A percentile compares a stretch with the other conserved stretches of the same genome.
Conservation (phyloP, 169 alveolate species). For the Cystoisospora suis region DNA sequence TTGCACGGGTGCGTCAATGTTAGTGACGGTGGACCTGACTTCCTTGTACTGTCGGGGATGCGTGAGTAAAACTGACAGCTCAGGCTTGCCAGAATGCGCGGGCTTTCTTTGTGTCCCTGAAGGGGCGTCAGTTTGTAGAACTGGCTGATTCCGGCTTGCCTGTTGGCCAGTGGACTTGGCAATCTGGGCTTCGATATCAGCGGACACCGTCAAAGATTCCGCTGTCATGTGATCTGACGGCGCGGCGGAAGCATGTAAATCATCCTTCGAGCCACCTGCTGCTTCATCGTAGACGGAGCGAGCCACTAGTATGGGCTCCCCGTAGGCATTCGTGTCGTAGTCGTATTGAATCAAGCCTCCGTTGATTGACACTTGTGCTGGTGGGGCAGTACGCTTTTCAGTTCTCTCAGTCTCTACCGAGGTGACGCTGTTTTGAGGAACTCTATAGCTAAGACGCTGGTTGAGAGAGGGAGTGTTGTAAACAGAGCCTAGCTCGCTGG, state of each 20-base stretch:
- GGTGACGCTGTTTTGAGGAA: not conserved
- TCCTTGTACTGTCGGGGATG: conserved; percentile 6
- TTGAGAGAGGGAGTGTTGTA: conserved; percentile 9
- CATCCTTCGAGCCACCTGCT: too few species aligned
- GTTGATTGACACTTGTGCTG: conserved; percentile 3
- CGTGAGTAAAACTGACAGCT: too few species aligned
- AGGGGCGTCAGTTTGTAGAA: too few species aligned
- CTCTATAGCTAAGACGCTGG: not conserved
- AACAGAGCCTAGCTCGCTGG: not conserved
- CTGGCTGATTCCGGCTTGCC: too few species aligned
- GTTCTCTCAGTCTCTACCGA: not conserved
- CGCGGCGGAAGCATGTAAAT: too few species aligned
- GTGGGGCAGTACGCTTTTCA: not conserved
- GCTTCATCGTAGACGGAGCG: conserved; percentile 7
- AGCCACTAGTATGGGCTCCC: not conserved
- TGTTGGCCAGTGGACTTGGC: too few species aligned
- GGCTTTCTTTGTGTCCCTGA: too few species aligned
- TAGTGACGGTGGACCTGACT: not conserved
- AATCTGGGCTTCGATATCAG: too few species aligned
- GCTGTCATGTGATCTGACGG: too few species aligned
- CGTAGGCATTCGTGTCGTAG: not conserved
- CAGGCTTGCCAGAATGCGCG: too few species aligned
- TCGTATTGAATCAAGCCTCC: not conserved
- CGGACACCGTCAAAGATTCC: too few species aligned
- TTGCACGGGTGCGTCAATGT: not conserved